Percentiles rank a stretch among this genome's conserved stretches.
Conservation (phyloP, 2,329 filamentous ascomycete species). For the Gyromitra esculenta region DNA sequence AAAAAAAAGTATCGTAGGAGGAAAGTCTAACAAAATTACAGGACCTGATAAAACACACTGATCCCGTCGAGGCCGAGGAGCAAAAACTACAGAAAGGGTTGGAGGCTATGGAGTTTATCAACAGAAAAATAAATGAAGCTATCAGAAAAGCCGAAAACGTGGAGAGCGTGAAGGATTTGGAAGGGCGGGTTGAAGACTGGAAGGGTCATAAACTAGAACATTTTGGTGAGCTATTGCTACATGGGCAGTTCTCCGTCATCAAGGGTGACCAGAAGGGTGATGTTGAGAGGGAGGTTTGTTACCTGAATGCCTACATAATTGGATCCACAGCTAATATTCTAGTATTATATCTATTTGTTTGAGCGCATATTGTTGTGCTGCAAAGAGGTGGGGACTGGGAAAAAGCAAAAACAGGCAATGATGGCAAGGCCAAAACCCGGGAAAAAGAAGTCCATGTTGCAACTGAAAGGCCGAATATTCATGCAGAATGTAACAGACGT, state of each 20-base stretch:
- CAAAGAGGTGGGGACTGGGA: constrained; percentile 90
- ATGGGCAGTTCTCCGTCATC: constrained; percentile 89
- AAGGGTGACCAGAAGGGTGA: constrained; percentile 84
- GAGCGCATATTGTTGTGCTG: constrained; percentile 94
- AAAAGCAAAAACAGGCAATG: constrained; percentile 76
- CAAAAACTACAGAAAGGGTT: constrained; percentile 79
- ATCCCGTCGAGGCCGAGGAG: constrained; percentile 74
- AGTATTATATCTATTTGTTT: constrained; percentile 99
- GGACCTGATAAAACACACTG: constrained; percentile 87
- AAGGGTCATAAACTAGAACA: constrained; percentile 88
- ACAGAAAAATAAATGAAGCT: constrained; percentile 87
- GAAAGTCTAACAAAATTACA: constrained; percentile 61
- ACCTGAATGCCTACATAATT: constrained; percentile 50
- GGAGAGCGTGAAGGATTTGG: constrained; percentile 84
- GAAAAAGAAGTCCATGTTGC: constrained; percentile 81
- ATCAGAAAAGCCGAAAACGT: constrained; percentile 87
- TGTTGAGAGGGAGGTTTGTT: constrained; percentile 82
- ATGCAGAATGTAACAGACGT: constrained; percentile 99
- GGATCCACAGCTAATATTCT: constrained; percentile 55
- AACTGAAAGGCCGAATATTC: constrained; percentile 96
- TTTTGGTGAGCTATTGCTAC: constrained; percentile 88
- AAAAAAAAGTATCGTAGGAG: background rate
- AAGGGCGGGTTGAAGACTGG: constrained; percentile 91
- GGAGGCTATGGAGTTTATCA: constrained; percentile 80
- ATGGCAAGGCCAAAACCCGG: constrained; percentile 59